Evolutionary conservation across 768 basidiomycete genomes (phyloP).

Genomic region (Wakefieldia striispora): DNA sequence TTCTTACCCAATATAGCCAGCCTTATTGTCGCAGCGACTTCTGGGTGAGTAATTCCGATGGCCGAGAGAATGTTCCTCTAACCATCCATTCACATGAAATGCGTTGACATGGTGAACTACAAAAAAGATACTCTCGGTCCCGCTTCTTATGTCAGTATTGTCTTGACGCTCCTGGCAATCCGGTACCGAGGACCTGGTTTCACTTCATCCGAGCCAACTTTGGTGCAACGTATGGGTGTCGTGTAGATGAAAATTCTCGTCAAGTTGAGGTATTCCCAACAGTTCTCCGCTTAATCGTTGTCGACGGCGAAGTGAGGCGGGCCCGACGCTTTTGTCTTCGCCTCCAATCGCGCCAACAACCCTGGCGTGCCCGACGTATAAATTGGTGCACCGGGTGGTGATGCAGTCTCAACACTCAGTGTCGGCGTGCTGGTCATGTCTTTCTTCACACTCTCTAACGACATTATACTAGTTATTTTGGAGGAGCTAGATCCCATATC

Average conservation of each 20-base stretch:
- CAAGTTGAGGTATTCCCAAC: conserved; percentile 25
- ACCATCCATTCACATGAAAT: conserved; percentile 22
- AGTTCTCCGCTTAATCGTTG: conserved; percentile 30
- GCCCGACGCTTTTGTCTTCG: conserved; percentile 37
- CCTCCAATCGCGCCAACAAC: conserved; percentile 21
- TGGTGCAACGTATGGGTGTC: conserved; percentile 27
- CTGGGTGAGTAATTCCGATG: conserved; percentile 21
- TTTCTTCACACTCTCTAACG: conserved; percentile 31
- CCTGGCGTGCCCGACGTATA: conserved; percentile 30
- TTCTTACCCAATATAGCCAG: conserved; percentile 22
- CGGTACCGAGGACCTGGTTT: conserved; percentile 18
- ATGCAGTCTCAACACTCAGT: conserved; percentile 16
- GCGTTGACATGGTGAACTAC: conserved; percentile 36
- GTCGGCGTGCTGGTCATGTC: conserved; percentile 37
- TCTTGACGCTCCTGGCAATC: conserved; percentile 23
- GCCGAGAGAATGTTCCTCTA: conserved; percentile 6
- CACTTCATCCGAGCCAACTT: conserved; percentile 18
- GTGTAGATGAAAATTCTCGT: conserved; percentile 26
- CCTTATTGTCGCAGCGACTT: conserved; percentile 28
- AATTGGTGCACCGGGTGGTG: conserved; percentile 16
- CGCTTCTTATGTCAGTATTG: conserved; percentile 28
- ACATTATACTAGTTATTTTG: conserved; percentile 29
- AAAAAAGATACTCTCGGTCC: conserved; percentile 32
- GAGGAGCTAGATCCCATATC: conserved; percentile 35
- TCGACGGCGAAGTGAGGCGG: conserved; percentile 30